These are phyloP conservation scores for Rhododendron williamsianum DNA, from an alignment of 148 eudicot species.

Conservation along the genomic window DNA sequence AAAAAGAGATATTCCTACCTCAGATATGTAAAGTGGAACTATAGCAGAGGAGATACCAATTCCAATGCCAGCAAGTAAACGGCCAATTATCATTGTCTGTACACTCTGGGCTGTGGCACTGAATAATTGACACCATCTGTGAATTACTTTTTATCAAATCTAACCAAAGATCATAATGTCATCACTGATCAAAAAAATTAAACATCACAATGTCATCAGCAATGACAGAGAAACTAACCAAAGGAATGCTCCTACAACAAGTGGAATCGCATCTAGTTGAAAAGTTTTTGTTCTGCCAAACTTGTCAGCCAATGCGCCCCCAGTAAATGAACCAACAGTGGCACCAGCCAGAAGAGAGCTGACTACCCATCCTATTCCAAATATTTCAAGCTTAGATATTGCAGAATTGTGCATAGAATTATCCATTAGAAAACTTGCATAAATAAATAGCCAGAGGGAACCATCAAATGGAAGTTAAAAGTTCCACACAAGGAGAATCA, in stretches of 20 bases:
- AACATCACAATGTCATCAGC: background rate
- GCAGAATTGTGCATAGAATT: background rate
- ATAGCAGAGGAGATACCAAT: conserved; percentile 96
- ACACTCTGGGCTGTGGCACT: conserved; percentile 80
- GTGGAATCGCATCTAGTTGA: conserved; percentile 83
- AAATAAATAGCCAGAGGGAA: background rate
- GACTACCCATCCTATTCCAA: conserved; percentile 82
- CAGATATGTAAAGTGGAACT: conserved; percentile 93
- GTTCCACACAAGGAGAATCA: background rate
- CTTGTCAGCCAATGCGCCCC: conserved; percentile 89
- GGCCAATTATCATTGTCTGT: conserved; percentile 82
- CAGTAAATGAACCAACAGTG: conserved; percentile 93
- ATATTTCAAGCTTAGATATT: background rate
- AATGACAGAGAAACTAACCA: conserved; percentile 42
- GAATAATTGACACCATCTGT: conserved; percentile 20
- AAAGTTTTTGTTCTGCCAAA: conserved; percentile 88
- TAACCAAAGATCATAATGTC: conserved; percentile 9
- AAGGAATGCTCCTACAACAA: conserved; percentile 83
- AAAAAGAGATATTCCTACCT: conserved; percentile 35
- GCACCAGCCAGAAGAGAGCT: conserved; percentile 98
- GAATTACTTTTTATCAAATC: background rate
- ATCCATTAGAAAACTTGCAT: background rate
- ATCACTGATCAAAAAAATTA: background rate
- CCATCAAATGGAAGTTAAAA: background rate
- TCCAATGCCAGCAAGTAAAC: conserved; percentile 88